Conservation (phyloP, 495 filamentous ascomycete species). For the Lepraria neglecta region DNA sequence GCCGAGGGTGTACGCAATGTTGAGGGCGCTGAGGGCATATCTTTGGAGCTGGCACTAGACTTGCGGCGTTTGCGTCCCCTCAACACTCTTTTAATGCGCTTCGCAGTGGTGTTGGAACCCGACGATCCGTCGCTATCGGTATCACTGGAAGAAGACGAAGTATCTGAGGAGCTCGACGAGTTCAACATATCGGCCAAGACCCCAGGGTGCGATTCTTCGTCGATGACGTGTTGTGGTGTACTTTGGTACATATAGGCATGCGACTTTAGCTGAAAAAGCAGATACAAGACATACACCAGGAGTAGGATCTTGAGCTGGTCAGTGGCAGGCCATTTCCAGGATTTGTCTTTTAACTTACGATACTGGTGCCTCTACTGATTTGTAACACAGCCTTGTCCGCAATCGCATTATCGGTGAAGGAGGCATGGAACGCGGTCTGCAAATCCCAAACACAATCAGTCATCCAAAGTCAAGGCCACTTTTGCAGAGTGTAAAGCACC, state of each 20-base stretch:
- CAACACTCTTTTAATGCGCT: slow-evolving; percentile 65
- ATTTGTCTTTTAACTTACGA: slow-evolving; percentile 47
- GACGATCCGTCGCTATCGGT: slow-evolving; percentile 60
- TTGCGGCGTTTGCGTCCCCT: slow-evolving; percentile 62
- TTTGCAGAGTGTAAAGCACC: neutral
- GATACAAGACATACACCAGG: slow-evolving; percentile 75
- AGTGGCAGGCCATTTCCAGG: neutral
- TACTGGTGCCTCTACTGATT: slow-evolving; percentile 83
- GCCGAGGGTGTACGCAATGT: slow-evolving; percentile 37
- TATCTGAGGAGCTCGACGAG: slow-evolving; percentile 57
- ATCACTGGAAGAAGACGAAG: slow-evolving; percentile 51
- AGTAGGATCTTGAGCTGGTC: slow-evolving; percentile 55
- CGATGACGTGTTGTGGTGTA: slow-evolving; percentile 81
- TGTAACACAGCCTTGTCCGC: slow-evolving; percentile 68
- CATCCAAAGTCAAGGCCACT: neutral
- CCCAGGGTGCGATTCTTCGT: slow-evolving; percentile 80
- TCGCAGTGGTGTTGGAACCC: slow-evolving; percentile 66
- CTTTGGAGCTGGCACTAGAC: slow-evolving; percentile 63
- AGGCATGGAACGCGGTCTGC: slow-evolving; percentile 85
- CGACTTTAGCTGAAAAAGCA: slow-evolving; percentile 86
- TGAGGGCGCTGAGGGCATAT: slow-evolving; percentile 44
- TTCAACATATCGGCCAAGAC: slow-evolving; percentile 75
- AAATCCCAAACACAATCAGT: neutral
- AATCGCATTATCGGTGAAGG: slow-evolving; percentile 54
- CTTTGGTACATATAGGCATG: slow-evolving; percentile 88